Evolutionary conservation across 1,139 yeast genomes (phyloP).

Genomic region (Scheffersomyces insectosa): DNA sequence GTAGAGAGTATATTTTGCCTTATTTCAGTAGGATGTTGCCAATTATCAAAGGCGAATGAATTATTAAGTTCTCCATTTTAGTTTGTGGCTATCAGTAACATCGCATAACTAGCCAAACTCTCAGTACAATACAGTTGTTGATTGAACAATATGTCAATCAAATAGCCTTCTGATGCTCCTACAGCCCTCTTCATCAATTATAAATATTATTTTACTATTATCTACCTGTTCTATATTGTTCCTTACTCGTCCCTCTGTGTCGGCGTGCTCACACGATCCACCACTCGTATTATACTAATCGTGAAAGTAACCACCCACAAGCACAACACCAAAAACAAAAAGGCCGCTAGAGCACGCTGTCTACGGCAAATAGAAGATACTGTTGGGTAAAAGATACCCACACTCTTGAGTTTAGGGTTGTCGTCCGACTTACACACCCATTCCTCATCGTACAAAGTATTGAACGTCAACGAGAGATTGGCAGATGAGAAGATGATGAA

Average conservation of each 20-base stretch:
- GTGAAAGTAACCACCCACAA: conserved; percentile 88
- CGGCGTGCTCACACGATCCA: conserved; percentile 56
- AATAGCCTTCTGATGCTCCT: no score
- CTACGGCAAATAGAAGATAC: conserved; percentile 64
- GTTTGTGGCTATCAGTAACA: no score
- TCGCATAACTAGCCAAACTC: no score
- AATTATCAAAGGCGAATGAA: no score
- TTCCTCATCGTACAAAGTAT: conserved; percentile 73
- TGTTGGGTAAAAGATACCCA: conserved; percentile 27
- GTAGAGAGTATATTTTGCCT: no score
- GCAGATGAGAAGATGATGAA: conserved; percentile 95
- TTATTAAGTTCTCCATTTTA: no score
- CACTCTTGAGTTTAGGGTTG: conserved; percentile 23
- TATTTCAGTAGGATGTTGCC: no score
- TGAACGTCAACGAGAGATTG: conserved; percentile 80
- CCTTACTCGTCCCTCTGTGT: conserved; percentile 7
- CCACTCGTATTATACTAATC: conserved; percentile 79
- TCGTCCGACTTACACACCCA: conserved; percentile 69
- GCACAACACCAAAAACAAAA: conserved; percentile 70
- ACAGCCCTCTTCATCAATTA: no score
- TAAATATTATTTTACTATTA: no score
- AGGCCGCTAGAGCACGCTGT: conserved; percentile 77
- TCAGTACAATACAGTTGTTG: no score
- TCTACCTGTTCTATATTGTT: no score
- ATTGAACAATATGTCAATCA: no score